Evolutionary conservation across 768 basidiomycete genomes (phyloP), one percentile per base, ranked within the genome.

Genomic region (Termitomyces sp.): DNA sequence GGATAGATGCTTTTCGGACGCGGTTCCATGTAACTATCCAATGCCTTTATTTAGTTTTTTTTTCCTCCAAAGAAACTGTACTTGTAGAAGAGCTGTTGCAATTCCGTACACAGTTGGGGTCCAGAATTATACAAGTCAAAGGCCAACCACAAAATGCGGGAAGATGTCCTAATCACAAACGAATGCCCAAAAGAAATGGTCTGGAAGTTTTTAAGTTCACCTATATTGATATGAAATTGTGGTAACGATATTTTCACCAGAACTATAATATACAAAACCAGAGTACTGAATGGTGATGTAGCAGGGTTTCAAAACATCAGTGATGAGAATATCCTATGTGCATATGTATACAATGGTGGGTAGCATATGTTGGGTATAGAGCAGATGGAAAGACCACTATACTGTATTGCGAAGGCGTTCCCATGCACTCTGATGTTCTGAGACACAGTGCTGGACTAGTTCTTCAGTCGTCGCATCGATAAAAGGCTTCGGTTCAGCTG

Each of bases 341-440:
- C 29, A 33, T 31, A 24, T 16, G 29, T 3, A 20, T 50, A 49
- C 37, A 34, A 29, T 24, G 33, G 15, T 22, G 15, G 31, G 1
- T 33, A 49, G 39, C 31, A 6, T 15, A 34, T 51, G 36, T n/a
- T 44, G 29, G 41, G 37, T 44, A 34, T 36, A 31, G 46, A 45
- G 22, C 7, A 34, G 20, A 20, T 49, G 18, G 13, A 34, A 49
- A 29, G 37, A 37, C 37, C 12, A n/a, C 60, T 29, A 65, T 33
- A 60, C 52, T 47, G 49, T 52, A 39, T 42, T 51, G 33, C 75
- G 76, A 36, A 81, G 60, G 28, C 67, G 66, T n/a, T 76, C 67
- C 83, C 84, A 86, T 18, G 75, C 78, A 4, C 70, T 60, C 4
- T 74, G 74, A 51, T 86, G 85, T 59, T 79, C 77, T 15, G 64